Conservation (phyloP, 2,329 filamentous ascomycete genomes). For the Hypoxylon sp. region DNA sequence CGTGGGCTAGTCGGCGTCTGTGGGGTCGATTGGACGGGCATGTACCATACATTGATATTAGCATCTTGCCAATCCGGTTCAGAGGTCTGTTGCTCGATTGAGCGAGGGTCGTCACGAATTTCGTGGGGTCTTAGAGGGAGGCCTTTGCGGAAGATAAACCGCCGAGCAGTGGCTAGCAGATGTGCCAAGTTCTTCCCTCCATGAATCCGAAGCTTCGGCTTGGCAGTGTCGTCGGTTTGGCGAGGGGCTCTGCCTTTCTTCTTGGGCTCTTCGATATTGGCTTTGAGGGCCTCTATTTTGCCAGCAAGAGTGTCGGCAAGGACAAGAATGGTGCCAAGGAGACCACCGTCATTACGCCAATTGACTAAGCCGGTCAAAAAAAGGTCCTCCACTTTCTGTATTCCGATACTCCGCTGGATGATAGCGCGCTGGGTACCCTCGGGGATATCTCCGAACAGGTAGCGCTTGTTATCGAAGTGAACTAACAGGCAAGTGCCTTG, state of each 20-base stretch:
- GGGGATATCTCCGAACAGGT: constrained; percentile 84
- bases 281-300: constrained; percentile 59
- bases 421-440: constrained; percentile 89
- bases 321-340: constrained; percentile 88
- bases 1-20: constrained; percentile 46
- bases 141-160: constrained; percentile 89
- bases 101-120: constrained; percentile 65
- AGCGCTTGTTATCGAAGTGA: constrained; percentile 85
- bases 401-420: constrained; percentile 74
- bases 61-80: constrained; percentile 81
- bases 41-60: constrained; percentile 86
- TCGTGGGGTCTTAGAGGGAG: constrained; percentile 82
- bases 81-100: constrained; percentile 60
- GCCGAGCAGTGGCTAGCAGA: constrained; percentile 82
- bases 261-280: constrained; percentile 57
- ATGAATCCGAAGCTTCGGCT: constrained; percentile 73
- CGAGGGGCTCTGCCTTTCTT: constrained; percentile 56
- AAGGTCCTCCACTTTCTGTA: constrained; percentile 79
- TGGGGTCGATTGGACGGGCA: constrained; percentile 67
- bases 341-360: constrained; percentile 84
- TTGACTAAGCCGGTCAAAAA: constrained; percentile 85
- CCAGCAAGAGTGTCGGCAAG: constrained; percentile 76
- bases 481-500: constrained; percentile 83
- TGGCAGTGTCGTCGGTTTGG: constrained; percentile 40
- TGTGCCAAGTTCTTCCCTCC: constrained; percentile 86